A percentile compares a stretch with the other conserved stretches of the same genome.
Conservation (phyloP, 139 green algal species). For the Zygnema cylindricum region DNA sequence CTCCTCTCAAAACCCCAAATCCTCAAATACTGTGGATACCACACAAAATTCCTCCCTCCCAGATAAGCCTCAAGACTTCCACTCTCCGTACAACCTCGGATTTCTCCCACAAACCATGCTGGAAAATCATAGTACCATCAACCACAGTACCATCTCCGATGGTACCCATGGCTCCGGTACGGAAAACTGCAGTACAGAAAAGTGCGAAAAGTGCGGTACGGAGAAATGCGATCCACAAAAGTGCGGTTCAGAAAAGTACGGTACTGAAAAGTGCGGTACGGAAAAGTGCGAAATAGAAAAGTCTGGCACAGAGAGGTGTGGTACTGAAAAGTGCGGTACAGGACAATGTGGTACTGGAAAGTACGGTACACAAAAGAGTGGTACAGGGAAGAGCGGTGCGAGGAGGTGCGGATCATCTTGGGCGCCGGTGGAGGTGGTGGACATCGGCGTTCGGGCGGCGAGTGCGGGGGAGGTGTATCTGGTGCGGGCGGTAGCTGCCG, state of each 20-base stretch:
- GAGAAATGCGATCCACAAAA: background rate
- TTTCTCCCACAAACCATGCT: too few species aligned
- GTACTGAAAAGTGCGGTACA: constrained; percentile 18
- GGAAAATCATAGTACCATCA: too few species aligned
- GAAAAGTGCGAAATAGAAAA: background rate
- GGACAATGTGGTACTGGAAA: background rate
- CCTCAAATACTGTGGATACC: too few species aligned
- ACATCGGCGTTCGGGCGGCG: constrained; percentile 10
- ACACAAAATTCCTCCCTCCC: too few species aligned
- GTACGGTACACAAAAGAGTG: constrained; percentile 28
- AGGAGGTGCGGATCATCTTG: background rate
- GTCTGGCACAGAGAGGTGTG: constrained; percentile 16
- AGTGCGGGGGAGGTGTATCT: constrained; percentile 2
- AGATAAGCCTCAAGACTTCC: too few species aligned
- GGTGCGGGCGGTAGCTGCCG: background rate
- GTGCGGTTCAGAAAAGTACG: background rate
- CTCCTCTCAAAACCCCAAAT: too few species aligned
- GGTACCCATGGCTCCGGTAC: too few species aligned
- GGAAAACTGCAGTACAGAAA: too few species aligned
- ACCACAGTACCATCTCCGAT: too few species aligned
- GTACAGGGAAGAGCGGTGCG: constrained; percentile 16
- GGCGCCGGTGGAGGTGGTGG: constrained; percentile 38
- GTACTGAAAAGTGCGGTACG: background rate
- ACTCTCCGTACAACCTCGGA: too few species aligned
- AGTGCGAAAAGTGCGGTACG: too few species aligned